phyloP scores from a whole-genome alignment of 345 rosid species.

The Dipteronia sinensis region DNA sequence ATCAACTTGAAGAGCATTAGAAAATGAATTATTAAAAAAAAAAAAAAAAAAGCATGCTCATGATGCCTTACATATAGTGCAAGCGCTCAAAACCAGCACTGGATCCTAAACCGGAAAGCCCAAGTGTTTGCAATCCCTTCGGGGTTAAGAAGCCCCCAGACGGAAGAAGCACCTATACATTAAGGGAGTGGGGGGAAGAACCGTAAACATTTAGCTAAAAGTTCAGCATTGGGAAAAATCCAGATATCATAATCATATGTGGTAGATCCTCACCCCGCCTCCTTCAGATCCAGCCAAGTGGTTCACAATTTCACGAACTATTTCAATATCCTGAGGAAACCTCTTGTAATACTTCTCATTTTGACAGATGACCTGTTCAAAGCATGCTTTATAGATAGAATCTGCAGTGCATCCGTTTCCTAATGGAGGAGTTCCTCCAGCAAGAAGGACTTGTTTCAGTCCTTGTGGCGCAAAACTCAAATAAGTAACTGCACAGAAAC shows the following conservation, averaged over 20 bases:
- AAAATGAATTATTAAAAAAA: not conserved
- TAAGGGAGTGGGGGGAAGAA: not conserved
- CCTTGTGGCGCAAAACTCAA: slow-evolving; percentile 91
- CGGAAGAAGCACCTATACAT: slow-evolving; percentile 75
- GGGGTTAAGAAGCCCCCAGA: slow-evolving; percentile 89
- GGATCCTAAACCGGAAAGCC: slow-evolving; percentile 82
- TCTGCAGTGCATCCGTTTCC: slow-evolving; percentile 75
- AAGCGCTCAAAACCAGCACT: slow-evolving; percentile 88
- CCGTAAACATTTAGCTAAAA: not conserved
- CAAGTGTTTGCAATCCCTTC: slow-evolving; percentile 76
- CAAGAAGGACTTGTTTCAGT: slow-evolving; percentile 80
- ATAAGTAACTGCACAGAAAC: slow-evolving; percentile 89
- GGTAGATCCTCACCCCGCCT: slow-evolving; percentile 65
- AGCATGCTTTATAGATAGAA: slow-evolving; percentile 60
- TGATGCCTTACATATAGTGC: slow-evolving; percentile 75
- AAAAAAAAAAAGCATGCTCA: too few relatives aligned
- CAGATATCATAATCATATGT: slow-evolving; percentile 6
- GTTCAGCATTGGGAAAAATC: slow-evolving; percentile 1
- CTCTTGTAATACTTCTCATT: slow-evolving; percentile 89
- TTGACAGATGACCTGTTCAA: slow-evolving; percentile 59
- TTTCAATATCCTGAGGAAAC: slow-evolving; percentile 78
- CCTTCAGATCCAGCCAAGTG: slow-evolving; percentile 78
- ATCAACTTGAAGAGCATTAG: slow-evolving; percentile 9
- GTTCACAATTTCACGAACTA: slow-evolving; percentile 61
- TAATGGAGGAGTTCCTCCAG: slow-evolving; percentile 93